phyloP scores from a whole-genome alignment of 2,329 filamentous ascomycete species.

The Beauveria sp. region DNA sequence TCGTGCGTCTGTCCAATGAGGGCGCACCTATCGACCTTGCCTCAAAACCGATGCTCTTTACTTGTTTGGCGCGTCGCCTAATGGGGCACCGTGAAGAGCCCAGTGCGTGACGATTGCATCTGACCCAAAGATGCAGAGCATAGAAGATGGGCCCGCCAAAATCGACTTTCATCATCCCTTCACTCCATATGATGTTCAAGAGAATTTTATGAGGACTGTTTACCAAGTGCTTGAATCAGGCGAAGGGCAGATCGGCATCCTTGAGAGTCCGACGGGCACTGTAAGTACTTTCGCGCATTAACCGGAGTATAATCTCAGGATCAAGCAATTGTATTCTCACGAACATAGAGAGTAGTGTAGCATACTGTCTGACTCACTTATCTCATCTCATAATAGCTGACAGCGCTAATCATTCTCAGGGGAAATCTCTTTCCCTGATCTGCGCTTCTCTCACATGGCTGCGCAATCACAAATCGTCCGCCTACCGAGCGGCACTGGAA shows the following conservation, averaged over 20 bases:
- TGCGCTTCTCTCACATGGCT: conserved; percentile 87
- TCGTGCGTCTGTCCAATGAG: background rate
- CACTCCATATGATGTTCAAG: conserved; percentile 78
- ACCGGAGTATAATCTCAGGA: background rate
- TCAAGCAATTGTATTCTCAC: too few species aligned
- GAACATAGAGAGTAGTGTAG: too few species aligned
- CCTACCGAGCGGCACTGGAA: conserved; percentile 46
- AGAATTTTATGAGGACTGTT: conserved; percentile 77
- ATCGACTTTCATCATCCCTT: conserved; percentile 79
- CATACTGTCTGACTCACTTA: too few species aligned
- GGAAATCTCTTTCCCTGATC: conserved; percentile 87
- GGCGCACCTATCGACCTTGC: background rate
- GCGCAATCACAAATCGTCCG: conserved; percentile 64
- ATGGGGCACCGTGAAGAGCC: background rate
- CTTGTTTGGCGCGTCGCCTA: background rate
- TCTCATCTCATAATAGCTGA: background rate
- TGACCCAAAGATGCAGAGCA: conserved; percentile 13
- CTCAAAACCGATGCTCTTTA: background rate
- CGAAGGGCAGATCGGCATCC: conserved; percentile 72
- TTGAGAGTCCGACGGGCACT: conserved; percentile 88
- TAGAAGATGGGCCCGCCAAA: conserved; percentile 20
- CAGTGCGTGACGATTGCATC: conserved; percentile 15
- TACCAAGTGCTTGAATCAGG: conserved; percentile 67
- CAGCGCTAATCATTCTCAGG: conserved; percentile 33
- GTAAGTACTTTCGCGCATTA: conserved; percentile 27